These are phyloP conservation scores for Ambrosia artemisiifolia DNA, from an alignment of 129 eudicot species.

Conservation along the genomic window DNA sequence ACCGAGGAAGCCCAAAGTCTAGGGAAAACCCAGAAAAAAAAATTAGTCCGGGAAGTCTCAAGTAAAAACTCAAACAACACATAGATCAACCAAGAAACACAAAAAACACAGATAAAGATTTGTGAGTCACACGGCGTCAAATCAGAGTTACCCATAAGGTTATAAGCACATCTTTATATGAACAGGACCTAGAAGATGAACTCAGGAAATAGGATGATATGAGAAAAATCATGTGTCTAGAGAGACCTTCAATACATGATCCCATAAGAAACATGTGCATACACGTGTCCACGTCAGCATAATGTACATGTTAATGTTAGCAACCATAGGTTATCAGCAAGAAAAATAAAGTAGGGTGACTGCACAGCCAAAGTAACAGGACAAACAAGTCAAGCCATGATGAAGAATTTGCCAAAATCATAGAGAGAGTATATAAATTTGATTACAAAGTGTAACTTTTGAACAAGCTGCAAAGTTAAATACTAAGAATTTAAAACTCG, in stretches of 20 bases:
- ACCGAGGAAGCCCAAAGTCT: conserved; percentile 77
- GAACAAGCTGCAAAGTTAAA: conserved; percentile 8
- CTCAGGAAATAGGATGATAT: background rate
- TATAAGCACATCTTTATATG: background rate
- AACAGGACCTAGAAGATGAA: background rate
- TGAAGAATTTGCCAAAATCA: background rate
- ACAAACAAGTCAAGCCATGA: background rate
- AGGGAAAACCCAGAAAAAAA: conserved; percentile 25
- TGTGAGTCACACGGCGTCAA: background rate
- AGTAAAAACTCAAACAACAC: conserved; percentile 4
- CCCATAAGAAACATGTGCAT: background rate
- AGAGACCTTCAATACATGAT: background rate
- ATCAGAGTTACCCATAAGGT: background rate
- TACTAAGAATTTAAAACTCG: conserved; percentile 7
- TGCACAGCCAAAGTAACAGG: background rate
- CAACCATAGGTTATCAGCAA: background rate
- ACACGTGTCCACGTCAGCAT: background rate
- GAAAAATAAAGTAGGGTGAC: background rate
- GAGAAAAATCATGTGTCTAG: background rate
- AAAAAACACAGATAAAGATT: background rate
- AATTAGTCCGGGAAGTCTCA: conserved; percentile 27
- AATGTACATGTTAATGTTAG: background rate
- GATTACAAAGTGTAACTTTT: conserved; percentile 6
- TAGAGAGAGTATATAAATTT: background rate
- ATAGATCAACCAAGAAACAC: conserved; percentile 14